Percentiles rank a stretch among this genome's conserved stretches.
Evolutionary conservation across 306 rosid species (phyloP).

Genomic region (Prunus dulcis): DNA sequence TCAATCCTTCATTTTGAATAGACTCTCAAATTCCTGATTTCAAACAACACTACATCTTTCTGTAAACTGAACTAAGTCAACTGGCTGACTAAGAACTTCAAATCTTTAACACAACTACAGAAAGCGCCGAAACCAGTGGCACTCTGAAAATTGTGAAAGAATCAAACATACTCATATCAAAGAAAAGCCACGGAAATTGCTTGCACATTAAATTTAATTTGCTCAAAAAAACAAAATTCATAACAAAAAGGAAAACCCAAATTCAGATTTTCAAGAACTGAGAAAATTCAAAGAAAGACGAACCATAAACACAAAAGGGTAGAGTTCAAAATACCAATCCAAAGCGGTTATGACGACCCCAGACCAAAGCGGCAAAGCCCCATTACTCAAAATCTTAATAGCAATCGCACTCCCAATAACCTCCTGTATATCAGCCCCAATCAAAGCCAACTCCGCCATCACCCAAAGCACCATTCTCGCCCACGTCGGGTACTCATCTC

Average conservation of each 20-base stretch:
- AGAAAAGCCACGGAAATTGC: neutral
- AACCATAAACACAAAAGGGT: neutral
- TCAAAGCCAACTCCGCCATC: slow-evolving; percentile 89
- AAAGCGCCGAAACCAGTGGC: too few relatives aligned
- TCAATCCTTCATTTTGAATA: neutral
- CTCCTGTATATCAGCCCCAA: slow-evolving; percentile 96
- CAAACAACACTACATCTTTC: neutral
- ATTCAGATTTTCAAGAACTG: neutral
- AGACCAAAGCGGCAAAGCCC: slow-evolving; percentile 80
- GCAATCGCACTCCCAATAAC: slow-evolving; percentile 99
- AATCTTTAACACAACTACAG: neutral
- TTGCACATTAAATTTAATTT: neutral
- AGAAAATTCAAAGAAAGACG: neutral
- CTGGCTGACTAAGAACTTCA: neutral
- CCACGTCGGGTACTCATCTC: slow-evolving; percentile 93
- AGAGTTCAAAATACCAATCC: slow-evolving; percentile 56
- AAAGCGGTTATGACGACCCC: slow-evolving; percentile 87
- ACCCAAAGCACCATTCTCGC: slow-evolving; percentile 77
- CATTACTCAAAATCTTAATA: slow-evolving; percentile 73
- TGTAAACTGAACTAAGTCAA: neutral
- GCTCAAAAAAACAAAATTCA: neutral
- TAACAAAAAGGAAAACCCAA: neutral
- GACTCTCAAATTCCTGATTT: too few relatives aligned
- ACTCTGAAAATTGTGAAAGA: neutral
- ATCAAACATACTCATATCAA: neutral